Base-by-base conservation (phyloP, 305 asterid genomes). In the Nicotiana rustica region DNA sequence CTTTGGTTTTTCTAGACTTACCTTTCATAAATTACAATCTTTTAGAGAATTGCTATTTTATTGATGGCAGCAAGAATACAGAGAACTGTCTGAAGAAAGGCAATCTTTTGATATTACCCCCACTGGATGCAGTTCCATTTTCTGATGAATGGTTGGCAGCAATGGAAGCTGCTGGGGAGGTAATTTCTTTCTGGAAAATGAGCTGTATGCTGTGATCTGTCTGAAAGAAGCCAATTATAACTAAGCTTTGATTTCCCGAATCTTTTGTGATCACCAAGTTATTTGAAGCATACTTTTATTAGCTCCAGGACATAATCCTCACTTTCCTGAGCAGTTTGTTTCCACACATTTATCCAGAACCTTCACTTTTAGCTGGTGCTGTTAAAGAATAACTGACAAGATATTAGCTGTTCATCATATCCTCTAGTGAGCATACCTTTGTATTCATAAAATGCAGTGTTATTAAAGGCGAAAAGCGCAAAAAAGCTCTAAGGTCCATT, bases 161-260 rank as follows among this genome's bases (percentile, higher is more conserved):
- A 80, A 89, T 96, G 77, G 98, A 96, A 93, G 97, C 98, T 76
- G 99, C 99, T 79, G 99, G 99, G 84, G 99, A 94, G 95, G 99
- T 94, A 91, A 89, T 61, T 73, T 61, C n/a, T 67, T 47, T 41
- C 49, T 15, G 38, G 29, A 44, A 62, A 49, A 41, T 79, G 82
- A 64, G 21, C 62, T 75, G 47, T 29, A 29, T 75, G 0, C 47
- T 55, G 7, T 47, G 79, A 71, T 71, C 31, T 19, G 13, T 18
- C 31, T 0, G 19, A 29, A 9, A 15, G 65, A 75, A 25, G 80
- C 65, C 25, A 29, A 75, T 25, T 7, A 29, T 75, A 75, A 52
- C 25, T 29, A 75, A 29, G 10, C 41, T 75, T 75, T 52, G 57
- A 10, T 49, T 49, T 49, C 17, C 57, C 12, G 57, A 49, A 49